Evolutionary conservation across 805 yeast genomes (phyloP), one percentile per base, ranked within the genome.

Genomic region (Candida takata): DNA sequence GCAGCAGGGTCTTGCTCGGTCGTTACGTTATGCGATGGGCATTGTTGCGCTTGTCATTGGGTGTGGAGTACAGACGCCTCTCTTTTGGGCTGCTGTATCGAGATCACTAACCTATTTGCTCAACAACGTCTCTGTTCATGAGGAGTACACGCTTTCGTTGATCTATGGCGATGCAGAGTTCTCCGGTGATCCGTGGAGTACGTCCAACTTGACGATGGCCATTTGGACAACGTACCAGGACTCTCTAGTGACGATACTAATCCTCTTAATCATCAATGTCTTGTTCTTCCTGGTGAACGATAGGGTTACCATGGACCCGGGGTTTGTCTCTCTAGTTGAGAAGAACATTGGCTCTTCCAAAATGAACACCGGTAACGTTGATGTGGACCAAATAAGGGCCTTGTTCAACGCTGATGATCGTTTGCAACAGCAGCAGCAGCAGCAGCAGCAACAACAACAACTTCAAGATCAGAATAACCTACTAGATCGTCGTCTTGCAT

Each of bases 261-360:
- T 65, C 19, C 58, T 68, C 15, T 55, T 70, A 2, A 37, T 67
- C 4, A 54, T 69, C 18, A 68, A 64, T 38, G 42, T 72, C 13
- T 69, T 74, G 5, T 38, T 76, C 6, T 72, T 74, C 49, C 62
- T 77, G 16, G 77, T 72, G 42, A 82, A 79, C 51, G 87, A 81
- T 46, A 77, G 82, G 75, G 80, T 82, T 12, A 72, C 74, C 2
- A 62, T 77, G 36, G 94, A 83, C 53, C 76, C 77, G 32, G 86
- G 85, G 0, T 80, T 79, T 53, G 56, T 63, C 20, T 76, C 74
- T 49, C 65, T 80, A 52, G 61, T 82, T 13, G 54, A 68, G 35
- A 73, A 66, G 43, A 72, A 69, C 40, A 72, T 83, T 31, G 92
- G 92, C 27, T 9, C 7, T 12, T 13, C 28, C 23, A 19, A 20